Evolutionary conservation across 164 flowering plant species (phyloP).

Genomic region (Euptelea pleiosperma): DNA sequence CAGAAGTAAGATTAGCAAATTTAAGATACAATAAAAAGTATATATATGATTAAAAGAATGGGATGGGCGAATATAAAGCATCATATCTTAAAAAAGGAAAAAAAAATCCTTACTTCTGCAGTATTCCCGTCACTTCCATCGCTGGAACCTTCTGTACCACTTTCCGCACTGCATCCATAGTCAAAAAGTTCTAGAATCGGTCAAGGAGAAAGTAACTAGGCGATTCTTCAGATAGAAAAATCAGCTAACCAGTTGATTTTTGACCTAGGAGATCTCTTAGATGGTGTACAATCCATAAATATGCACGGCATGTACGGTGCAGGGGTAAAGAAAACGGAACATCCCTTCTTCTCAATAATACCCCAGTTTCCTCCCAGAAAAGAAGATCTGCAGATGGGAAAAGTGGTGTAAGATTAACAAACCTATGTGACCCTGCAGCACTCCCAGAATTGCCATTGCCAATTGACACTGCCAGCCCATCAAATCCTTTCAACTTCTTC

Average conservation of each 20-base stretch:
- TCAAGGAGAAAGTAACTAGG: conserved; percentile 1
- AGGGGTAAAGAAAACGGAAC: too few relatives aligned
- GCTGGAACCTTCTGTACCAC: conserved; percentile 57
- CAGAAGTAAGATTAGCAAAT: background rate
- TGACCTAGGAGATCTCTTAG: background rate
- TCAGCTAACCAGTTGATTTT: too few relatives aligned
- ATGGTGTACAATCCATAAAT: too few relatives aligned
- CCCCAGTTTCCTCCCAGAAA: background rate
- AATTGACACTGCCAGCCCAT: conserved; percentile 75
- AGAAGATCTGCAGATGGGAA: background rate
- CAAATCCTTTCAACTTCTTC: conserved; percentile 72
- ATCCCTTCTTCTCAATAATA: too few relatives aligned
- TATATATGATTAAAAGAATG: background rate
- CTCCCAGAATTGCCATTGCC: conserved; percentile 58
- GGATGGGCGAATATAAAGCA: background rate
- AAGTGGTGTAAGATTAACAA: conserved; percentile 5
- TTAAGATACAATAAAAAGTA: background rate
- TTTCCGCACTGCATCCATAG: conserved; percentile 24
- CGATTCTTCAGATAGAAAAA: background rate
- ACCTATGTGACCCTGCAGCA: conserved; percentile 40
- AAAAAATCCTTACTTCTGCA: conserved; percentile 29
- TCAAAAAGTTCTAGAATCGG: conserved; percentile 5
- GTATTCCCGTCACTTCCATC: conserved; percentile 76
- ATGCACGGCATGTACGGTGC: too few relatives aligned
- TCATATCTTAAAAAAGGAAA: background rate